Percentiles rank a stretch among this genome's conserved stretches.
Evolutionary conservation across 1,284 basidiomycete species (phyloP).

Genomic region (Austroboletus niveus): DNA sequence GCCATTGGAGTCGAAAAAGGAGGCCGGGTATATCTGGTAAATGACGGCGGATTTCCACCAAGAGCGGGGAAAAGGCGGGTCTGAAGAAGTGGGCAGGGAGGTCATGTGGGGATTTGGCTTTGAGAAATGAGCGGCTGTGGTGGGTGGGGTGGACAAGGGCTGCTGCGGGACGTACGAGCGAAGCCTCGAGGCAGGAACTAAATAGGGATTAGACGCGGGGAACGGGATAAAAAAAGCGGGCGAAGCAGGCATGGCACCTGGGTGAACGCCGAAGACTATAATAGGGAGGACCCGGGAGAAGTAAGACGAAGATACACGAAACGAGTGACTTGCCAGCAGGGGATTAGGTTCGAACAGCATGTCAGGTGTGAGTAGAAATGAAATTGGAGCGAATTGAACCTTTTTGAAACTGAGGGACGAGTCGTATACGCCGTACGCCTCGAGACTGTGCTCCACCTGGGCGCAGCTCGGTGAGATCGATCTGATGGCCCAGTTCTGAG

Average conservation of each 20-base stretch:
- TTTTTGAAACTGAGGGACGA: slow-evolving; percentile 6
- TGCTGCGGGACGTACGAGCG: slow-evolving; percentile 13
- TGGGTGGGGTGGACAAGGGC: slow-evolving; percentile 2
- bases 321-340: not conserved
- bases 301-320: slow-evolving; percentile 1
- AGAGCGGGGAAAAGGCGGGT: slow-evolving; percentile 63
- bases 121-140: not conserved
- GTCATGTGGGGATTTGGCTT: slow-evolving; percentile 2
- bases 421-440: slow-evolving; percentile 16
- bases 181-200: slow-evolving; percentile 17
- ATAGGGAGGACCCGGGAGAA: slow-evolving; percentile 4
- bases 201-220: no score
- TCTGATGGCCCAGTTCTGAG: slow-evolving; percentile 12
- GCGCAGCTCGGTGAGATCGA: slow-evolving; percentile 18
- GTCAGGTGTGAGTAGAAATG: not conserved
- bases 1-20: slow-evolving; percentile 72
- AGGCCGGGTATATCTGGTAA: slow-evolving; percentile 78
- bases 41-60: slow-evolving; percentile 71
- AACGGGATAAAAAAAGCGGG: not conserved
- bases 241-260: not conserved
- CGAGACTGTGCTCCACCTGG: slow-evolving; percentile 18
- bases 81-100: slow-evolving; percentile 25
- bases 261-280: not conserved
- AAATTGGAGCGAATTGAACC: slow-evolving; percentile 10
- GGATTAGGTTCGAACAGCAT: slow-evolving; percentile 10